A percentile compares a stretch with the other conserved stretches of the same genome.
Conservation (phyloP, 345 rosid species). For the Erucastrum elatum region DNA sequence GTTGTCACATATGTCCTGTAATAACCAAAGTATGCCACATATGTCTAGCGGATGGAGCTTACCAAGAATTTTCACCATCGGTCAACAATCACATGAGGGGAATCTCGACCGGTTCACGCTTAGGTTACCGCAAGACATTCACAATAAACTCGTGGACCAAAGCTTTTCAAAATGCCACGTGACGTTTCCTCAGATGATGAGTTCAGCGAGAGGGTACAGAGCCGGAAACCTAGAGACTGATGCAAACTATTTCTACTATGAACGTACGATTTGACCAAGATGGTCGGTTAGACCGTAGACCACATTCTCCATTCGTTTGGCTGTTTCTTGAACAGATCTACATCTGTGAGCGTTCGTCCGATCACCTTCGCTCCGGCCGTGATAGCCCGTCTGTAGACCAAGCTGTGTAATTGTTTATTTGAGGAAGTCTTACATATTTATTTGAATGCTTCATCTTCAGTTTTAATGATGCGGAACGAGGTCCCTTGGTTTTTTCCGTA, state of each 20-base stretch:
- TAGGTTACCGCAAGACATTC: conserved; percentile 63
- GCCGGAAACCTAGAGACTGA: conserved; percentile 44
- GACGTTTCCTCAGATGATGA: conserved; percentile 57
- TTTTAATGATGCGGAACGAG: background rate
- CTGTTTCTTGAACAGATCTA: conserved; percentile 38
- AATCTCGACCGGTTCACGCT: conserved; percentile 68
- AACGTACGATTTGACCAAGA: conserved; percentile 49
- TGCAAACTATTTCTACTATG: conserved; percentile 39
- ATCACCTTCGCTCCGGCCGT: conserved; percentile 40
- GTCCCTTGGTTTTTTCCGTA: background rate
- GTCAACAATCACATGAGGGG: conserved; percentile 47
- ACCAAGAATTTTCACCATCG: conserved; percentile 46
- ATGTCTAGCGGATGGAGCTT: conserved; percentile 65
- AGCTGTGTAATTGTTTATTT: conserved; percentile 3
- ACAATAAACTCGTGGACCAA: conserved; percentile 44
- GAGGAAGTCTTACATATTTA: conserved; percentile 2
- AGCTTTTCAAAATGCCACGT: conserved; percentile 48
- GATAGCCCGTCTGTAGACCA: conserved; percentile 26
- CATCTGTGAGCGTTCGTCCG: conserved; percentile 35
- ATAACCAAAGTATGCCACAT: conserved; percentile 44
- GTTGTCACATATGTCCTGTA: background rate
- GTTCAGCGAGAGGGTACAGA: conserved; percentile 60
- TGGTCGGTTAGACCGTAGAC: conserved; percentile 42
- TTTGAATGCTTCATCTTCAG: background rate
- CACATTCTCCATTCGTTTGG: conserved; percentile 42